Evolutionary conservation across 768 basidiomycete genomes (phyloP), one percentile per base, ranked within the genome.

Genomic region (Xerocomellus intermedius): DNA sequence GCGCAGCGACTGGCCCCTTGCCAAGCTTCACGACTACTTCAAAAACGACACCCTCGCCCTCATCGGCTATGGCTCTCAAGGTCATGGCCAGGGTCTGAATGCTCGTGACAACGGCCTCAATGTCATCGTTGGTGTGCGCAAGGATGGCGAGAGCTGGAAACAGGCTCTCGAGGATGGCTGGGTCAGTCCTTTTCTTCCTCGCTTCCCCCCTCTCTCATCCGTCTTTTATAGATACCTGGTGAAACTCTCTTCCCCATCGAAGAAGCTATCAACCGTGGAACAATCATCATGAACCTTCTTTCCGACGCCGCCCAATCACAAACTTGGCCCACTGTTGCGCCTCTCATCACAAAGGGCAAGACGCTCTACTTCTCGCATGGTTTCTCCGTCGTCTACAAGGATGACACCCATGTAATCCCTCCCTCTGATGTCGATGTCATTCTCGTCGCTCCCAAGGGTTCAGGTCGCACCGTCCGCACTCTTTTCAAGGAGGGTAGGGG

Each of bases 341-440:
- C 97, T 52, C 85, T 98, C 68, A 95, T 98, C 80, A 98, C 94
- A 74, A 93, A 95, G 84, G 97, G 92, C 78, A 98, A 99, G 83
- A 99, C 97, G n/a, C 89, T 99, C 60, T 99, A 99, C 87, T 99
- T 99, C 82, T 94, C 96, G 7, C 97, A 99, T 74, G 97, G 97
- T 68, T 99, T 99, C 88, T 98, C 96, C 61, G 84, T 98, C 61
- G 94, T 99, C 51, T 99, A 88, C 86, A 93, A 95, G 82, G 85
- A 99, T 7, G 93, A 97, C 74, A 99, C 97, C 62, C 82, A 95
- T 53, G 94, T 99, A 63, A 66, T 95, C 52, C 91, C 94, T 58
- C 97, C 97, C 43, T 67, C 79, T 19, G 94, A 98, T 69, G 92
- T 99, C 61, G 97, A 99, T 71, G 97, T 99, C 66, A 98, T 99